These are phyloP conservation scores for Calonectria multiphialidica DNA, from an alignment of 2,329 filamentous ascomycete genomes.

Conservation along the genomic window DNA sequence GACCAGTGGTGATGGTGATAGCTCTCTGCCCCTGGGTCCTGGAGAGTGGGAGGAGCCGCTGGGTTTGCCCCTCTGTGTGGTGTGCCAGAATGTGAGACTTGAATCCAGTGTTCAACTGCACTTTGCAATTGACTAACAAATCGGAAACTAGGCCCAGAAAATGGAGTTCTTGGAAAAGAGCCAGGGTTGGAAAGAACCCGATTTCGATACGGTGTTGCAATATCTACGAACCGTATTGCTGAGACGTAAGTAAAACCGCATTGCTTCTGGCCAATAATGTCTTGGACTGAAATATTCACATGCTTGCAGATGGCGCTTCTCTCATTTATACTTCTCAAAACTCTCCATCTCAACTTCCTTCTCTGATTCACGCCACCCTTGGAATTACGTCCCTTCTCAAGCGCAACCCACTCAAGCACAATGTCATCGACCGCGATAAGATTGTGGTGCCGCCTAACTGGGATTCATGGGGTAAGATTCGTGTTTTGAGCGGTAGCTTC, in stretches of 20 bases:
- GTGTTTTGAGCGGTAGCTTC: slow-evolving; percentile 90
- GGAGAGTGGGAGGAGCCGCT: slow-evolving; percentile 95
- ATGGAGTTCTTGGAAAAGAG: slow-evolving; percentile 93
- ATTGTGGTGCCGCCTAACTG: slow-evolving; percentile 96
- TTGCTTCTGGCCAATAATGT: slow-evolving; percentile 34
- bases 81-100: slow-evolving; percentile 88
- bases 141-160: slow-evolving; percentile 75
- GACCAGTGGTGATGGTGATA: slow-evolving; percentile 68
- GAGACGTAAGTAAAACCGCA: slow-evolving; percentile 72
- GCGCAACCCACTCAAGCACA: slow-evolving; percentile 84
- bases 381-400: slow-evolving; percentile 88
- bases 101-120: slow-evolving; percentile 21
- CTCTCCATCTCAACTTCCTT: slow-evolving; percentile 80
- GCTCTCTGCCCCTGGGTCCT: slow-evolving; percentile 82
- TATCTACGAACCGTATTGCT: slow-evolving; percentile 90
- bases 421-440: slow-evolving; percentile 93
- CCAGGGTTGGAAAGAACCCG: slow-evolving; percentile 93
- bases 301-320: slow-evolving; percentile 77
- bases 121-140: slow-evolving; percentile 36
- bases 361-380: slow-evolving; percentile 85
- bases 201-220: slow-evolving; percentile 96
- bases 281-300: slow-evolving; percentile 26
- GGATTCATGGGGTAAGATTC: slow-evolving; percentile 98
- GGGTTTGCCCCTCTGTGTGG: slow-evolving; percentile 88
- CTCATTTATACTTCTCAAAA: slow-evolving; percentile 88